Evolutionary conservation across 2,329 filamentous ascomycete species (phyloP), one percentile per base, ranked within the genome.

Genomic region (Fusarium clavum): DNA sequence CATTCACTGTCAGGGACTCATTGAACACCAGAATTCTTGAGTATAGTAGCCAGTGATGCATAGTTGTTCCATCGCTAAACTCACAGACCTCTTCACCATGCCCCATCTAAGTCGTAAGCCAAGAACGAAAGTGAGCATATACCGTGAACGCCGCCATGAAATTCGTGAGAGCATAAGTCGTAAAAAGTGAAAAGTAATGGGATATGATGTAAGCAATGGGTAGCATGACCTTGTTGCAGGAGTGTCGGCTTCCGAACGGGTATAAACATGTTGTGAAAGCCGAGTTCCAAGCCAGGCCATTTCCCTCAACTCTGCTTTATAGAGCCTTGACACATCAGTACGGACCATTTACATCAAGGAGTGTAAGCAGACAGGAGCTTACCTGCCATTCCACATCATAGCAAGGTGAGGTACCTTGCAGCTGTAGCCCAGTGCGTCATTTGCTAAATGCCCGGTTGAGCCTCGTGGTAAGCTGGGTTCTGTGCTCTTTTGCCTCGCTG

Each of bases 361-460:
- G 20, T 48, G 56, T 67, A 67, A 61, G 62, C 62, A 67, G 27
- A n/a, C 18, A 18, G 34, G 34, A 49, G 62, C 56, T 67, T 67
- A 56, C 56, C 56, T 67, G 47, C 56, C 56, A 51, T 47, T 9
- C n/a, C 40, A 43, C 49, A 27, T 44, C 12, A 29, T 22, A 49
- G 32, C 25, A 64, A 53, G 44, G 44, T 40, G 51, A 44, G 49
- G 66, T 62, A 57, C 47, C 51, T 62, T 46, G 61, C 47, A 48
- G 48, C 40, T 51, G 18, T 55, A 47, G 24, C 51, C 53, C 67
- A 32, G 34, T 49, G 25, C 46, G 16, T 60, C 57, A 71, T 57
- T 75, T 73, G 58, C 67, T 62, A 52, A 76, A 76, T 16, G 68
- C 68, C 47, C 63, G 64, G 51, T 73, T 76, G 32, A 76, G 67